These are phyloP conservation scores for Fusarium chaquense DNA, from an alignment of 2,329 filamentous ascomycete genomes.

Conservation along the genomic window DNA sequence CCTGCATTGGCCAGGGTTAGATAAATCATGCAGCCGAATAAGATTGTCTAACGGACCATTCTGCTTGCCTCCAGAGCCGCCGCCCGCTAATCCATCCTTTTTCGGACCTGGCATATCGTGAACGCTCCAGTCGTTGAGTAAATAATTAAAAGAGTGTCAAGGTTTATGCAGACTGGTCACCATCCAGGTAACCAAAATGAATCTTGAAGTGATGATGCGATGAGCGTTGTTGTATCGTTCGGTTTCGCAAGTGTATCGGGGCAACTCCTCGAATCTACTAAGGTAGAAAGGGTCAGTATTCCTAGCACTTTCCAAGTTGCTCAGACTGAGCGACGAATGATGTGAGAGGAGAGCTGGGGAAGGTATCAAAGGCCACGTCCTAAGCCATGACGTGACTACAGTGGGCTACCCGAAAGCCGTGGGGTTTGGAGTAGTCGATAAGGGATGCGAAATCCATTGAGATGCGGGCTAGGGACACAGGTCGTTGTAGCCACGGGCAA, in stretches of 20 bases:
- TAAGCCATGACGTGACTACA: constrained; percentile 44
- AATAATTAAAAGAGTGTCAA: constrained; percentile 44
- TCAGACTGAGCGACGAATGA: background rate
- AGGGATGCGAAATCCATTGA: constrained; percentile 16
- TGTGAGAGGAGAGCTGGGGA: constrained; percentile 10
- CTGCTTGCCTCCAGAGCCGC: constrained; percentile 51
- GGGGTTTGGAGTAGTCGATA: constrained; percentile 23
- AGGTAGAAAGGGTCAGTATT: constrained; percentile 17
- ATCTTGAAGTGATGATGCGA: constrained; percentile 34
- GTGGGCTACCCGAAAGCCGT: constrained; percentile 33
- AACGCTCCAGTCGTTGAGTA: constrained; percentile 40
- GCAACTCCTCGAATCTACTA: constrained; percentile 18
- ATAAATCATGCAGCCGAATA: constrained; percentile 1
- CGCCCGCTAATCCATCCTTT: constrained; percentile 54
- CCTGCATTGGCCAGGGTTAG: constrained; percentile 61
- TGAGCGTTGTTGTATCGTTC: constrained; percentile 26
- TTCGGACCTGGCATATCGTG: constrained; percentile 55
- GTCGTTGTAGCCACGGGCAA: constrained; percentile 6
- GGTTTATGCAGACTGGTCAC: constrained; percentile 38
- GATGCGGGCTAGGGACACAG: constrained; percentile 7
- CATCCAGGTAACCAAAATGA: constrained; percentile 43
- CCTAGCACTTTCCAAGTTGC: constrained; percentile 16
- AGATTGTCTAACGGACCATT: constrained; percentile 52
- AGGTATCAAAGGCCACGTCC: constrained; percentile 39
- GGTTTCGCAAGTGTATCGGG: constrained; percentile 32